phyloP scores from a whole-genome alignment of 495 filamentous ascomycete genomes.

The Hypomontagnella submonticulosa region DNA sequence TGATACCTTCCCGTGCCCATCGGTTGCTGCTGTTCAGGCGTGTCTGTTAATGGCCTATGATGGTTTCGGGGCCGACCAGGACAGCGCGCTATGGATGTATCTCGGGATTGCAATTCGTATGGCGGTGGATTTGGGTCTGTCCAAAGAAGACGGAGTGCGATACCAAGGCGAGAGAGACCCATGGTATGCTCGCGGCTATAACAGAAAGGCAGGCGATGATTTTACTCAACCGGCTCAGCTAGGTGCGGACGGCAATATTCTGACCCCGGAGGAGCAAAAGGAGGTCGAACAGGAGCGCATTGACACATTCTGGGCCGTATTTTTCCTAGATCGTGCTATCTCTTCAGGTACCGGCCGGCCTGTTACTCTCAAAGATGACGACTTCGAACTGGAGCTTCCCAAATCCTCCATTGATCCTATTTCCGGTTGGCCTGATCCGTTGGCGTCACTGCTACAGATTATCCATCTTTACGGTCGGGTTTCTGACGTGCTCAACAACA shows the following conservation, averaged over 20 bases:
- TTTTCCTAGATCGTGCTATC: conserved; percentile 85
- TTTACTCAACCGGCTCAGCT: conserved; percentile 48
- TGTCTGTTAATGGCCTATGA: conserved; percentile 85
- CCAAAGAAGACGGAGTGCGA: conserved; percentile 78
- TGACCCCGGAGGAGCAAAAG: conserved; percentile 66
- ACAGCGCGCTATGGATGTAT: conserved; percentile 92
- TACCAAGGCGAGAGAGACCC: conserved; percentile 69
- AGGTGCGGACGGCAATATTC: conserved; percentile 52
- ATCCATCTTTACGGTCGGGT: conserved; percentile 85
- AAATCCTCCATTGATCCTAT: conserved; percentile 66
- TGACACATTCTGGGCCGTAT: conserved; percentile 87
- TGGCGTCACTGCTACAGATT: conserved; percentile 81
- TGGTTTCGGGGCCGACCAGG: conserved; percentile 84
- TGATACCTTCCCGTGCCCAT: conserved; percentile 81
- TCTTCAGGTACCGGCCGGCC: conserved; percentile 84
- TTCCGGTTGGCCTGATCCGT: conserved; percentile 76
- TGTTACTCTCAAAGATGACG: conserved; percentile 81
- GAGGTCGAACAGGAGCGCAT: conserved; percentile 76
- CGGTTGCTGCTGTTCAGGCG: conserved; percentile 80
- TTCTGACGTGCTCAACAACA: conserved; percentile 85
- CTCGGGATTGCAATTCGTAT: conserved; percentile 85
- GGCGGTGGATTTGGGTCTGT: conserved; percentile 84
- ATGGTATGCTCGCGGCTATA: conserved; percentile 57
- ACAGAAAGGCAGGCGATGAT: conserved; percentile 45
- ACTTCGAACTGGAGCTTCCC: conserved; percentile 82